Base-by-base conservation (phyloP, 2,329 filamentous ascomycete genomes). In the Venturia oleaginea region DNA sequence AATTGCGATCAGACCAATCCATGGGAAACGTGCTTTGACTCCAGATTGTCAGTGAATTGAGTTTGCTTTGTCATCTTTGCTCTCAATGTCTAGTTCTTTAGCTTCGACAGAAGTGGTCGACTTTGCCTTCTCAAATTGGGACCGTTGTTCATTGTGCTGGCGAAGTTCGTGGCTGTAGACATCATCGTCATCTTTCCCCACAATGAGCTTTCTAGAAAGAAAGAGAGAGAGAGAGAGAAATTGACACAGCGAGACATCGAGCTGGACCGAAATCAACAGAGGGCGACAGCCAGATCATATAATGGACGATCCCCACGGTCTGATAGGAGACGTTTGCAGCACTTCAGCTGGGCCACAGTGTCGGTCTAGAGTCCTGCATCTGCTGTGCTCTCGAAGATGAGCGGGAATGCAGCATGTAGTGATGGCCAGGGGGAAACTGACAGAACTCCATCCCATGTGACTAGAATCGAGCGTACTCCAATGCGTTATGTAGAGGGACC, bases 1-100 rank as follows among this genome's bases (percentile, higher is more conserved):
- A 4, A 70, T 61, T 15, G 69, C 66, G 13, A 62, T 66, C 42
- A 67, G 66, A 3, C 69, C 69, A 11, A 68, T 63, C 65, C 66
- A 67, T n/a, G 68, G 67, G 48, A 69, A 69, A 4, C 69, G 40
- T 1, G 62, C 66, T 37, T 48, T 34, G 13, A 42, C n/a, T 4
- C 65, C 59, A 32, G 59, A 4, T 7, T 48, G 27, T 38, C 59
- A 46, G 37, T 62, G 48, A 5, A 54, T 54, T 17, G 48, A 54
- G 10, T 30, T 32, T n/a, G 48, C 4, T 3, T 10, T 15, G 10
- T 54, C 48, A 15, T 32, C 24, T 30, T 54, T 54, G 22, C 27
- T 54, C 19, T 54, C 48, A 15, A 30, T 5, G 15, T 54, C 27
- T 24, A 54, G 6, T 7, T 54, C 24, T 54, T 32, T 54, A 15